Conservation (phyloP, 805 yeast species). For the Cyberlindnera suaveolens region DNA sequence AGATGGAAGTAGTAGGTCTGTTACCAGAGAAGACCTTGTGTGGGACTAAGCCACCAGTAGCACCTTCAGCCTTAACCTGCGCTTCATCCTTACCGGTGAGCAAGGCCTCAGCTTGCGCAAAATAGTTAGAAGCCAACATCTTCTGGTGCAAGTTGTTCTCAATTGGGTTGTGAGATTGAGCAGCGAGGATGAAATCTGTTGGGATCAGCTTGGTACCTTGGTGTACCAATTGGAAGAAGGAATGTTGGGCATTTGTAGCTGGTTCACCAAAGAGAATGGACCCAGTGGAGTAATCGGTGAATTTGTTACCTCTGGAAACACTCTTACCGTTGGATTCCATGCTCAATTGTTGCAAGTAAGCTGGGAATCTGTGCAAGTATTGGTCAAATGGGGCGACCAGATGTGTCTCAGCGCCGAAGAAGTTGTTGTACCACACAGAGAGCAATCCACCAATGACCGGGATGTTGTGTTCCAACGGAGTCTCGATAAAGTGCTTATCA, state of each 20-base stretch:
- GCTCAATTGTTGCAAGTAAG: slow-evolving; percentile 95
- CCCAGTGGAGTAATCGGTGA: slow-evolving; percentile 94
- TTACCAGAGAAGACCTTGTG: slow-evolving; percentile 97
- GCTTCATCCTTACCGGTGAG: slow-evolving; percentile 91
- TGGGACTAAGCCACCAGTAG: slow-evolving; percentile 78
- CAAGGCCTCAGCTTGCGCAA: slow-evolving; percentile 97
- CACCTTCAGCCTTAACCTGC: slow-evolving; percentile 84
- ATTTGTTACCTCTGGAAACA: slow-evolving; percentile 86
- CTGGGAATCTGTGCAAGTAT: slow-evolving; percentile 98
- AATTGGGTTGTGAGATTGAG: slow-evolving; percentile 96
- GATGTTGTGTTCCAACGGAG: slow-evolving; percentile 87
- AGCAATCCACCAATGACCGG: slow-evolving; percentile 91
- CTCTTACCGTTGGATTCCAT: slow-evolving; percentile 99
- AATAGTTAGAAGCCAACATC: slow-evolving; percentile 98
- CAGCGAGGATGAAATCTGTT: slow-evolving; percentile 93
- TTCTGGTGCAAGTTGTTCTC: slow-evolving; percentile 90
- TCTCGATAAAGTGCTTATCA: slow-evolving; percentile 79
- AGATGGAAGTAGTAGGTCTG: slow-evolving; percentile 97
- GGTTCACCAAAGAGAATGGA: slow-evolving; percentile 97
- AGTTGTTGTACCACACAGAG: slow-evolving; percentile 98
- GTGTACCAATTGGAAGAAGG: slow-evolving; percentile 98
- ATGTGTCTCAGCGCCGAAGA: slow-evolving; percentile 97
- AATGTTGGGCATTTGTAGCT: slow-evolving; percentile 97
- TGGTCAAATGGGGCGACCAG: slow-evolving; percentile 98
- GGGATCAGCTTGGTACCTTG: slow-evolving; percentile 98